A percentile compares a stretch with the other conserved stretches of the same genome.
These are phyloP conservation scores for Phytophthora ohioensis DNA, from an alignment of 352 stramenopile species.

Conservation along the genomic window DNA sequence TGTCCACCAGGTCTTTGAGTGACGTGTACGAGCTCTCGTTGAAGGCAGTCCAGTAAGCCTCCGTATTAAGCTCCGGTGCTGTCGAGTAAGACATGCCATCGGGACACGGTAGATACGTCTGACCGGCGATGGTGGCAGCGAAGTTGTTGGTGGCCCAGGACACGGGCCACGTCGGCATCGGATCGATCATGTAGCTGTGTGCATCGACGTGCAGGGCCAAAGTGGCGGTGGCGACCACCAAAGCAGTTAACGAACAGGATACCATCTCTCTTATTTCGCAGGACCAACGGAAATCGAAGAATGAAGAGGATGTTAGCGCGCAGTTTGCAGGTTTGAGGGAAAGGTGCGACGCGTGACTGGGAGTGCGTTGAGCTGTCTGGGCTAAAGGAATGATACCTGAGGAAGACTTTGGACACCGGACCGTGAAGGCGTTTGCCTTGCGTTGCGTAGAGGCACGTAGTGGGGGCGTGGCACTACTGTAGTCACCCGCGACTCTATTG, in stretches of 20 bases:
- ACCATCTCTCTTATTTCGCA: constrained; percentile 24
- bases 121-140: constrained; percentile 30
- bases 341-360: constrained; percentile 32
- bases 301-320: constrained; percentile 13
- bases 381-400: constrained; percentile 25
- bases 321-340: constrained; percentile 22
- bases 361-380: constrained; percentile 30
- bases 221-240: constrained; percentile 11
- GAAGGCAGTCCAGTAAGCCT: constrained; percentile 48
- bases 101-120: constrained; percentile 30
- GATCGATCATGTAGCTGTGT: constrained; percentile 48
- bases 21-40: constrained; percentile 56
- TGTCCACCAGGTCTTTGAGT: constrained; percentile 46
- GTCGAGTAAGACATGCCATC: constrained; percentile 41
- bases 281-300: constrained; percentile 27
- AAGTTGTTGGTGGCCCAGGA: constrained; percentile 42
- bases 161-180: constrained; percentile 41
- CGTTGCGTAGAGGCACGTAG: constrained; percentile 16
- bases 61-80: constrained; percentile 31
- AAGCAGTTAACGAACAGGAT: constrained; percentile 21
- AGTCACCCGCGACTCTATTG: constrained; percentile 7
- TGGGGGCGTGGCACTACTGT: not conserved
- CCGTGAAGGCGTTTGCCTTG: not conserved
- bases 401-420: constrained; percentile 16
- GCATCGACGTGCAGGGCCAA: constrained; percentile 32